These are phyloP conservation scores for Vinca minor DNA, from an alignment of 257 asterid genomes.

Conservation along the genomic window DNA sequence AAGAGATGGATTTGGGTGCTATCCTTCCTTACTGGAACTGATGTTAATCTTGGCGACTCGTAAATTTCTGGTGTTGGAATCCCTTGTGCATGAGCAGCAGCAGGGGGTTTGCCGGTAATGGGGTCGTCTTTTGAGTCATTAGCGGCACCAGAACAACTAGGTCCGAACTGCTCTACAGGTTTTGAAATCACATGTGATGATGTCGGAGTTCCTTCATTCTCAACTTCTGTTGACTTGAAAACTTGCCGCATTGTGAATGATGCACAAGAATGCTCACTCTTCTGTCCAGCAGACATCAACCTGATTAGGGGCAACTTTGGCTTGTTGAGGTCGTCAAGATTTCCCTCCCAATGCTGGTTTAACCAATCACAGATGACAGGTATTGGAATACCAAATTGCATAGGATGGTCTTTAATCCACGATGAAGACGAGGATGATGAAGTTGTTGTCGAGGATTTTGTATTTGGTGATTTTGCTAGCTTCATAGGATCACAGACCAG, in stretches of 20 bases:
- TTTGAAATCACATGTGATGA: slow-evolving; percentile 35
- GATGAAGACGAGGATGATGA: slow-evolving; percentile 82
- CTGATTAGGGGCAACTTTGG: slow-evolving; percentile 78
- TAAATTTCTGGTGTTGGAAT: slow-evolving; percentile 73
- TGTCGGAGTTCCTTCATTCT: slow-evolving; percentile 51
- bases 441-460: slow-evolving; percentile 64
- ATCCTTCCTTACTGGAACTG: slow-evolving; percentile 41
- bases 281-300: slow-evolving; percentile 88
- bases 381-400: slow-evolving; percentile 92
- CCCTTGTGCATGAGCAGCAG: slow-evolving; percentile 41
- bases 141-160: slow-evolving; percentile 31
- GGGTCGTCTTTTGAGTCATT: slow-evolving; percentile 32
- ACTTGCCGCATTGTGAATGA: slow-evolving; percentile 87
- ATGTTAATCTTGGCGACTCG: slow-evolving; percentile 60
- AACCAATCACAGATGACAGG: slow-evolving; percentile 91
- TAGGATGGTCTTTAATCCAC: slow-evolving; percentile 61
- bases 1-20: slow-evolving; percentile 60
- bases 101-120: slow-evolving; percentile 28
- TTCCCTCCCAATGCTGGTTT: slow-evolving; percentile 95
- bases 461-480: slow-evolving; percentile 85
- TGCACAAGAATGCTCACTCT: slow-evolving; percentile 88
- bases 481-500: slow-evolving; percentile 99
- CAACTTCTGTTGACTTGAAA: slow-evolving; percentile 60
- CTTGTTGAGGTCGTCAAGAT: slow-evolving; percentile 81
- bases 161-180: slow-evolving; percentile 39